Percentiles rank a stretch among this genome's conserved stretches.
These are phyloP conservation scores for Neoboletus magnificus DNA, from an alignment of 768 basidiomycete species.

Conservation along the genomic window DNA sequence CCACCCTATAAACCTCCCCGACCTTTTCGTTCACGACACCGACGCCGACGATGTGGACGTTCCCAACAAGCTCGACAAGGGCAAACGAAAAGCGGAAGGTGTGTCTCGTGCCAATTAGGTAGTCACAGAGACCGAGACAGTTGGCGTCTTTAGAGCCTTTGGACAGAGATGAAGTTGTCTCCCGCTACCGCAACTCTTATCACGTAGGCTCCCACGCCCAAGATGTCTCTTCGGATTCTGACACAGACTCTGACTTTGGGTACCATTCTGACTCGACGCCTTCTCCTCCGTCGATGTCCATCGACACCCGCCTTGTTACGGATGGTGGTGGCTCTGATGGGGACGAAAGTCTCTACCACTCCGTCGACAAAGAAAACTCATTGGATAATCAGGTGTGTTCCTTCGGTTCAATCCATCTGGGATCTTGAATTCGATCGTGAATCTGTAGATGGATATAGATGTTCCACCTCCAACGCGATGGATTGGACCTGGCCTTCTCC, in stretches of 20 bases:
- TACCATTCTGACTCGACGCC: too few species aligned
- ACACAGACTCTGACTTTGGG: too few species aligned
- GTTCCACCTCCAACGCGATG: constrained; percentile 1
- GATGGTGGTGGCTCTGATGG: background rate
- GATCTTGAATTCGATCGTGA: background rate
- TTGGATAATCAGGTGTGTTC: constrained; percentile 11
- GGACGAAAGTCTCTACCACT: constrained; percentile 16
- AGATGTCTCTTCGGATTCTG: background rate
- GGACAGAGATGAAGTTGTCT: too few species aligned
- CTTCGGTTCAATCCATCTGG: background rate
- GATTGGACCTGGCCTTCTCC: constrained; percentile 22
- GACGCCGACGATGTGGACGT: background rate
- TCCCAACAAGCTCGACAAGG: constrained; percentile 17
- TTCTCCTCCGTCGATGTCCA: too few species aligned
- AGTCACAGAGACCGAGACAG: background rate
- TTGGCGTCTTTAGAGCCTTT: constrained; percentile 4
- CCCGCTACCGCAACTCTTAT: background rate
- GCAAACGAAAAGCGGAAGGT: constrained; percentile 21
- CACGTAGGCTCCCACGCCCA: background rate
- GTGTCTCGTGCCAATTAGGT: background rate
- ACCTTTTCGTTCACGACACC: constrained; percentile 1
- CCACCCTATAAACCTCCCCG: constrained; percentile 7
- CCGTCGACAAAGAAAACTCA: constrained; percentile 3
- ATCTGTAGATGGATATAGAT: constrained; percentile 21
- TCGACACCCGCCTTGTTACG: background rate